Evolutionary conservation across 305 asterid genomes (phyloP).

Genomic region (Fraxinus ornus): DNA sequence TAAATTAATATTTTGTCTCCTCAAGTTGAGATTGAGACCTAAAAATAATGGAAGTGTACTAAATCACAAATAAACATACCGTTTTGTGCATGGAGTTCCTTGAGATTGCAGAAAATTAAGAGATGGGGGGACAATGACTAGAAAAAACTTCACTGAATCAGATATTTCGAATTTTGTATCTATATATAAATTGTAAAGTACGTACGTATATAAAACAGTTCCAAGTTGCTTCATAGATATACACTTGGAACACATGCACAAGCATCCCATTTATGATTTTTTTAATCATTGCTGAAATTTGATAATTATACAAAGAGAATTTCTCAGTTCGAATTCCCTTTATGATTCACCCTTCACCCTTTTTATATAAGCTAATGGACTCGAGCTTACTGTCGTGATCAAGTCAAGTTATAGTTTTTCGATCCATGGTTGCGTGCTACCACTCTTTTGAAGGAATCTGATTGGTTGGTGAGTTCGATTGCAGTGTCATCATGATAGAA

Average conservation of each 20-base stretch:
- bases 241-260: not conserved
- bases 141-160: not conserved
- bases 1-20: not conserved
- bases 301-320: no score
- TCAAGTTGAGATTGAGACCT: not conserved
- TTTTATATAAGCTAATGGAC: no score
- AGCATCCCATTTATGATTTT: not conserved
- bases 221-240: not conserved
- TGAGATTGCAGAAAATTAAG: not conserved
- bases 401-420: no score
- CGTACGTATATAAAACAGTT: not conserved
- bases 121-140: not conserved
- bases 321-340: no score
- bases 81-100: not conserved
- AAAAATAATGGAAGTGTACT: not conserved
- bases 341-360: no score
- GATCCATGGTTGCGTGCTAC: no score
- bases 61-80: not conserved
- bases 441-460: no score
- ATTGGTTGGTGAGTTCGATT: no score
- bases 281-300: not conserved
- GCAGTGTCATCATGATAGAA: no score
- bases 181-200: not conserved
- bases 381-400: no score
- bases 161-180: not conserved